Percentiles rank a stretch among this genome's conserved stretches.
These are phyloP conservation scores for Physcia stellaris DNA, from an alignment of 495 filamentous ascomycete species.

Conservation along the genomic window DNA sequence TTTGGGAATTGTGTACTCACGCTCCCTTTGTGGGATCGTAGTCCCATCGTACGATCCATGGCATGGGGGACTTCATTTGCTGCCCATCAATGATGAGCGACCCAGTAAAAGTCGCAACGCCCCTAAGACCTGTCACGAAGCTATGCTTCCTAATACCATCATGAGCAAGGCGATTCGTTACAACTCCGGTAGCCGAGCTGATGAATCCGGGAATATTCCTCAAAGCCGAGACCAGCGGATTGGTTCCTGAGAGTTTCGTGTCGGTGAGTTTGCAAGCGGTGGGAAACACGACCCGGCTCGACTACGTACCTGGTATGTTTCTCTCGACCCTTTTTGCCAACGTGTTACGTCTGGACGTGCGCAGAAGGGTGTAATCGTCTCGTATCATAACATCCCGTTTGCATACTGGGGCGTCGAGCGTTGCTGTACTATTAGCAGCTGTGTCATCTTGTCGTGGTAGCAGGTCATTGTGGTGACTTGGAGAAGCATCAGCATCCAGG, in stretches of 20 bases:
- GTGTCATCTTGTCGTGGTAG: neutral
- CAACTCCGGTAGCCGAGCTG: neutral
- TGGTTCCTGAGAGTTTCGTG: neutral
- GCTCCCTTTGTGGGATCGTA: slow-evolving; percentile 1
- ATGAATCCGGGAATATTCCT: neutral
- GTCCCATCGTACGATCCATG: slow-evolving; percentile 3
- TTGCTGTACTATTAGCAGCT: too few relatives aligned
- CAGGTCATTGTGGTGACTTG: neutral
- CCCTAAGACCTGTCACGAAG: neutral
- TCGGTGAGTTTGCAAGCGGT: neutral
- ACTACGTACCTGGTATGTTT: slow-evolving; percentile 2
- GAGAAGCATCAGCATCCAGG: neutral
- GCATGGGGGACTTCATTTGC: slow-evolving; percentile 1
- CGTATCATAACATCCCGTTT: neutral
- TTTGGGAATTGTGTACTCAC: neutral
- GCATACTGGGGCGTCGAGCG: too few relatives aligned
- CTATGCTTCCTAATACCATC: slow-evolving; percentile 1
- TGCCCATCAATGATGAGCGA: slow-evolving; percentile 3
- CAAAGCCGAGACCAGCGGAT: slow-evolving; percentile 3
- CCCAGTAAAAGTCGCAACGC: neutral
- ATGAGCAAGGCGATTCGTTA: slow-evolving; percentile 1
- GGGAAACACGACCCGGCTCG: neutral
- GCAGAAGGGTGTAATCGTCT: neutral
- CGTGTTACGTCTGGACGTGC: neutral
- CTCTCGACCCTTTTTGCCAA: slow-evolving; percentile 1